These are phyloP conservation scores for Hanseniaspora lachancei DNA, from an alignment of 805 yeast genomes.

Conservation along the genomic window DNA sequence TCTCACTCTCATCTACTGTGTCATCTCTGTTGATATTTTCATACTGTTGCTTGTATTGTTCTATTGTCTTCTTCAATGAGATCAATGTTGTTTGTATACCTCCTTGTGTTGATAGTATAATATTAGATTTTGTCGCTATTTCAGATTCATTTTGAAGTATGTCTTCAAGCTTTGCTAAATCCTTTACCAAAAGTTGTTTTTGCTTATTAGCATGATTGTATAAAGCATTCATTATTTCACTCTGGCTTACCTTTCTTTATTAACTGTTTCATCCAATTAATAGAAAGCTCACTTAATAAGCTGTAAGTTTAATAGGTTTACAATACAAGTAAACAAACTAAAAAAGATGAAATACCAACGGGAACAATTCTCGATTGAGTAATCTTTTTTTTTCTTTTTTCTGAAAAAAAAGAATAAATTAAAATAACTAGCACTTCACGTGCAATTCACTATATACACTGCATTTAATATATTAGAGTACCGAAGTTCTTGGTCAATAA, in stretches of 20 bases:
- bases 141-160: conserved; percentile 22
- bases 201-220: conserved; percentile 86
- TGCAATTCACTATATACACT: background rate
- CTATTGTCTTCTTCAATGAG: conserved; percentile 60
- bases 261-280: background rate
- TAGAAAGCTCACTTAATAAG: too few species aligned
- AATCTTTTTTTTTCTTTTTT: background rate
- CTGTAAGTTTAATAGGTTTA: too few species aligned
- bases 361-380: too few species aligned
- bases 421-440: background rate
- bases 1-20: conserved; percentile 15
- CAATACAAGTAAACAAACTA: background rate
- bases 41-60: conserved; percentile 48
- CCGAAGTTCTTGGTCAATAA: conserved; percentile 1
- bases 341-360: too few species aligned
- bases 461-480: conserved; percentile 1
- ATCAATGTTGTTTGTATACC: conserved; percentile 55
- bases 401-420: background rate
- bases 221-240: conserved; percentile 49
- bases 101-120: conserved; percentile 50
- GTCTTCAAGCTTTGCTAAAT: conserved; percentile 51
- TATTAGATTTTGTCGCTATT: conserved; percentile 27
- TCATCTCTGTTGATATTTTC: conserved; percentile 42
- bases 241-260: background rate
- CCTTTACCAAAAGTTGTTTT: conserved; percentile 56